Evolutionary conservation across 1,139 yeast genomes (phyloP).

Genomic region (Geotrichum armillariae): DNA sequence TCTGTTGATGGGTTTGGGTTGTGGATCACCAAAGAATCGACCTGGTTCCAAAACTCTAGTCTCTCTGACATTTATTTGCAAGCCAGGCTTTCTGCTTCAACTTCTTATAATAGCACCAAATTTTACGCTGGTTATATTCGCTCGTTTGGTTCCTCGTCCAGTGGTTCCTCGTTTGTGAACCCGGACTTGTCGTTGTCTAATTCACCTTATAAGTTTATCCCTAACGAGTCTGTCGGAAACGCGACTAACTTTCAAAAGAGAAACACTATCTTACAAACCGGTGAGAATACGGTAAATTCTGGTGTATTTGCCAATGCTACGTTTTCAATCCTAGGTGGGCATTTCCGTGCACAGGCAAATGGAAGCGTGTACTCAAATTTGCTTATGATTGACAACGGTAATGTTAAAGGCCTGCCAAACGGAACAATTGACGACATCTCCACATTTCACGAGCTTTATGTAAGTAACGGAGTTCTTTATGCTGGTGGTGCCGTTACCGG

Average conservation of each 20-base stretch:
- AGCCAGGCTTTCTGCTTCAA: conserved; percentile 27
- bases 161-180: conserved; percentile 32
- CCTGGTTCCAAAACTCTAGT: conserved; percentile 32
- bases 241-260: not conserved
- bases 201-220: conserved; percentile 41
- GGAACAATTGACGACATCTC: conserved; percentile 39
- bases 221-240: conserved; percentile 21
- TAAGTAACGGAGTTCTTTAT: conserved; percentile 46
- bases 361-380: conserved; percentile 40
- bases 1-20: conserved; percentile 28
- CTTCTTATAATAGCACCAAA: conserved; percentile 19
- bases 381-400: conserved; percentile 35
- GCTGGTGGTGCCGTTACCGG: conserved; percentile 54
- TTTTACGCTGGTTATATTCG: conserved; percentile 31
- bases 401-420: conserved; percentile 39
- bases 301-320: conserved; percentile 50
- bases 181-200: conserved; percentile 29
- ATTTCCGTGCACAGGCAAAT: conserved; percentile 38
- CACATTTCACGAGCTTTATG: conserved; percentile 46
- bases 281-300: conserved; percentile 31
- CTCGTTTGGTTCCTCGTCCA: conserved; percentile 26
- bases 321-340: conserved; percentile 57
- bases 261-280: conserved; percentile 22
- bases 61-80: conserved; percentile 23
- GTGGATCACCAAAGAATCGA: conserved; percentile 30